These are phyloP conservation scores for Corymbia maculata DNA, from an alignment of 345 rosid genomes.

Conservation along the genomic window DNA sequence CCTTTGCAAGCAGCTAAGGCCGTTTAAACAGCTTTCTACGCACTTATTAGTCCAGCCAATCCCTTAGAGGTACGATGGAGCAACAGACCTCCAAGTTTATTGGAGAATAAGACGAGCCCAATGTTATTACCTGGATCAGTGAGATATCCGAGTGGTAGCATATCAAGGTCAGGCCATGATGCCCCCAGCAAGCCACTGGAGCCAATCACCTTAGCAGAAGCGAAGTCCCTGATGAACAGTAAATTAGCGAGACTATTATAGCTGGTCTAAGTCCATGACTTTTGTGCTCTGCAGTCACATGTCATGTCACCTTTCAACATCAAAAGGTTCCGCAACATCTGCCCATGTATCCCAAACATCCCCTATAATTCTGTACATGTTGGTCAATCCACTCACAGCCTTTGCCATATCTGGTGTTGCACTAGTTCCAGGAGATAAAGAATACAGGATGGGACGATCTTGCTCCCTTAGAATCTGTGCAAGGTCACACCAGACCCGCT, in stretches of 20 bases:
- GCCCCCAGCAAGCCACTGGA: slow-evolving; percentile 50
- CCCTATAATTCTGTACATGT: slow-evolving; percentile 81
- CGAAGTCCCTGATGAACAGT: slow-evolving; percentile 43
- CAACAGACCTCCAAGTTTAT: background rate
- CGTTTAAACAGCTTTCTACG: background rate
- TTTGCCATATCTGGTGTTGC: slow-evolving; percentile 75
- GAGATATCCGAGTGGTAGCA: slow-evolving; percentile 91
- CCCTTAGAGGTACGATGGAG: background rate
- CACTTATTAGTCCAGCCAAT: background rate
- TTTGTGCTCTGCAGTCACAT: background rate
- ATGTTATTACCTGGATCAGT: slow-evolving; percentile 54
- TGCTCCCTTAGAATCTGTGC: slow-evolving; percentile 58
- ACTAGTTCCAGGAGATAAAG: slow-evolving; percentile 84
- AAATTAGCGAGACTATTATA: background rate
- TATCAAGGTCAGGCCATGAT: slow-evolving; percentile 92
- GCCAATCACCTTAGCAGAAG: slow-evolving; percentile 57
- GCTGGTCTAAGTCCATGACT: background rate
- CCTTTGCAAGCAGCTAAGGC: background rate
- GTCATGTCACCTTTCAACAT: slow-evolving; percentile 50
- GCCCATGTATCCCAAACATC: slow-evolving; percentile 94
- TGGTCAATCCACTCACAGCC: slow-evolving; percentile 49
- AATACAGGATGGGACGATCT: slow-evolving; percentile 64
- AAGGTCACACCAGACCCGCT: background rate
- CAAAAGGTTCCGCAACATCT: slow-evolving; percentile 70
- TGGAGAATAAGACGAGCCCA: background rate